A percentile compares a stretch with the other conserved stretches of the same genome.
These are phyloP conservation scores for Cladophialophora psammophila DNA, from an alignment of 2,329 filamentous ascomycete genomes.

Conservation along the genomic window DNA sequence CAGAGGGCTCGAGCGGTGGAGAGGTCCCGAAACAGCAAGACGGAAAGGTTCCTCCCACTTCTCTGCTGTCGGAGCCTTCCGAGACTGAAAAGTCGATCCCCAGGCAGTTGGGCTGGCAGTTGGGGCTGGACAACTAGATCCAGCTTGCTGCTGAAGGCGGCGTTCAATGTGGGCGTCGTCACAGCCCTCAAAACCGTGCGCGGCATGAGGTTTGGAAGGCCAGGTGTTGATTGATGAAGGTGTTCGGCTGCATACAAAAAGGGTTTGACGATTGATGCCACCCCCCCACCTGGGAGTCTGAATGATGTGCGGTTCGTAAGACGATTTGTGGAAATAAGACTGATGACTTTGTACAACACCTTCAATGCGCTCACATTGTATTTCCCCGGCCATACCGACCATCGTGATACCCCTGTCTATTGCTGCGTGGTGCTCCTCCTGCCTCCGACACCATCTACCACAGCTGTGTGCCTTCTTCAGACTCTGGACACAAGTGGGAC, in stretches of 20 bases:
- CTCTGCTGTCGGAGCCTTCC: constrained; percentile 17
- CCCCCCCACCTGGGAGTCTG: background rate
- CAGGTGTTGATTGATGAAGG: too few relatives aligned
- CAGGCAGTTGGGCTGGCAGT: constrained; percentile 30
- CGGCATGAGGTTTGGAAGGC: too few relatives aligned
- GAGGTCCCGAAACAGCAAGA: background rate
- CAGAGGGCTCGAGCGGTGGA: background rate
- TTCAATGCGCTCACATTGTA: constrained; percentile 4
- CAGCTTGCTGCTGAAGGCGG: background rate
- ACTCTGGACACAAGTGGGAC: background rate
- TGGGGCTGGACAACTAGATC: constrained; percentile 24
- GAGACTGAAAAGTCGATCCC: constrained; percentile 33
- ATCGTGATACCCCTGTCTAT: constrained; percentile 1
- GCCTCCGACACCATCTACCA: background rate
- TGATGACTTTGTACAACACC: background rate
- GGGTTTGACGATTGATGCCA: constrained; percentile 5
- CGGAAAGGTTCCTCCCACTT: background rate
- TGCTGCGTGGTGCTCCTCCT: background rate
- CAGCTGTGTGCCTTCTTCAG: background rate
- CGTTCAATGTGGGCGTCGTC: too few relatives aligned
- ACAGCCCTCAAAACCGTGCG: too few relatives aligned
- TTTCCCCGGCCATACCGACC: background rate
- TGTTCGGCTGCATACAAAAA: background rate
- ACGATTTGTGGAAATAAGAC: background rate
- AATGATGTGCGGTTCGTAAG: background rate